Evolutionary conservation across 345 rosid species (phyloP), one percentile per base, ranked within the genome.

Genomic region (Syzygium aqueum): DNA sequence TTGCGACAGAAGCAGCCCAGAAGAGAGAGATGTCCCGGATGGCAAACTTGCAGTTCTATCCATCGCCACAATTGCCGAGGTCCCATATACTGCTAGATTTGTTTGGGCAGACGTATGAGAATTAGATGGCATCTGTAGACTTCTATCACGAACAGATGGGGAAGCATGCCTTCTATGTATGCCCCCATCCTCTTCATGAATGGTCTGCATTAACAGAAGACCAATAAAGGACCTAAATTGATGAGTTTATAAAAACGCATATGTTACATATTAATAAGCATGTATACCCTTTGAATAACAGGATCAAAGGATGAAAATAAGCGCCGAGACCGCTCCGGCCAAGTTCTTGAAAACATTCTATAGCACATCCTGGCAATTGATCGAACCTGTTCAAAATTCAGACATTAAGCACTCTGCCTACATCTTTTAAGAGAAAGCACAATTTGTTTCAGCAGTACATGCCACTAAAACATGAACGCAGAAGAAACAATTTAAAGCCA

Each of bases 241-340:
- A 37, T 73, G 10, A 37, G 49, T 73, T 73, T 19, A 37, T 21
- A 37, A 73, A 73, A 73, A 73, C 10, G 27, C 49, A 37, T 19
- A 73, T 37, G 27, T 19, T 73, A 19, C 11, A 49, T 61, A 67
- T 51, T n/a, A 49, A 21, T 23, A 50, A 88, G 87, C 85, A 67
- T 73, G 78, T 88, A 86, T 95, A 96, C 99, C 95, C 99, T 97
- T 89, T 96, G 99, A 90, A 97, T 97, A 89, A 91, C 99, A 89
- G 97, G 96, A 92, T 97, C 99, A 91, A 97, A 96, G 86, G 96
- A 96, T 85, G 93, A 91, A 94, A 96, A 96, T 88, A 97, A 92
- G 87, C 97, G 97, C 65, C 97, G 96, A n/a, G 99, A 95, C 84
- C 99, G 98, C 87, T 95, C 99, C 54, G 99, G 99, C 99, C 99